Evolutionary conservation across 1,139 yeast genomes (phyloP), one percentile per base, ranked within the genome.

Genomic region (Saccharomyces hybrid): DNA sequence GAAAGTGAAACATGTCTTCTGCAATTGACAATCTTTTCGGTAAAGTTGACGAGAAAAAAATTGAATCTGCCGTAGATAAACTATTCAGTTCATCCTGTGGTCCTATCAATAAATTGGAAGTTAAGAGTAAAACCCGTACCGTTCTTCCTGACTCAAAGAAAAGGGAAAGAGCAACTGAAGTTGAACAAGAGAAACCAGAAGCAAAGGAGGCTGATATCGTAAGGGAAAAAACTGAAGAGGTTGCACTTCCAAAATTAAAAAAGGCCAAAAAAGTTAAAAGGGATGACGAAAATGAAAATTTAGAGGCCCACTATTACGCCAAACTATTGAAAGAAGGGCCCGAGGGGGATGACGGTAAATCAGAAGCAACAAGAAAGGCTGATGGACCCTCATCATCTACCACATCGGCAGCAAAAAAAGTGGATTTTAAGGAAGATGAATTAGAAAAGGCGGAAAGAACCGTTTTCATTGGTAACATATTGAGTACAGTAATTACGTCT

Each of bases 391-490:
- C 49, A 11, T 57, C 58, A 32, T 58, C 54, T 16, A 58, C 55
- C 4, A 56, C 57, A n/a, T 57, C 56, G 41, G 56, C 58, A n/a
- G 76, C 73, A 7, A 68, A 67, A 46, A 71, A 62, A 4, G 56
- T 70, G 9, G 77, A 75, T 52, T 62, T 84, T 53, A 85, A 84
- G 63, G 88, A 84, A 59, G 70, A 72, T 9, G 97, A 90, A 68
- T 75, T 89, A 54, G 88, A 81, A 62, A 88, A 90, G 70, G 96
- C 97, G 2, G 93, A 88, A 63, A 79, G 86, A 63, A 93, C 99
- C 0, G 76, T 91, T 0, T 95, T 95, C 67, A 85, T 95, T 11
- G 98, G 98, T 49, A 95, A 95, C 70, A 81, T 93, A 25, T 81
- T 88, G 19, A 74, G 83, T 38, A 66, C 75, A 1, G 90, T 84